A percentile compares a stretch with the other conserved stretches of the same genome.
Evolutionary conservation across 495 filamentous ascomycete species (phyloP).

Genomic region (Aspergillus coremiiformis): DNA sequence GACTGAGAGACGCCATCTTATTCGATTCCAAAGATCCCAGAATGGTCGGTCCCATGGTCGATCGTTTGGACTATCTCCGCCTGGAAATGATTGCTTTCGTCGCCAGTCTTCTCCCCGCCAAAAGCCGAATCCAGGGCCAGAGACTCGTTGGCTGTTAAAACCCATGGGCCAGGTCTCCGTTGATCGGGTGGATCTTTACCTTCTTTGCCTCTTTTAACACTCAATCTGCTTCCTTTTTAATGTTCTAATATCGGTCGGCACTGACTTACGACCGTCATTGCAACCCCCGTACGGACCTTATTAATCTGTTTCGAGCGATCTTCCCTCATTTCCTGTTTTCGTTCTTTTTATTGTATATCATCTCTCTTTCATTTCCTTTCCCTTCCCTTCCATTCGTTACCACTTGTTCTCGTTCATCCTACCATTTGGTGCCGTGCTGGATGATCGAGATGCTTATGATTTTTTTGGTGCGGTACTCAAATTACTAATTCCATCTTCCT

Average conservation of each 20-base stretch:
- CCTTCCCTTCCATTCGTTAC: background rate
- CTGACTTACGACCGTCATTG: background rate
- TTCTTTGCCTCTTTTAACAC: background rate
- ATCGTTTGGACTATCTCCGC: slow-evolving; percentile 10
- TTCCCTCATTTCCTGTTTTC: background rate
- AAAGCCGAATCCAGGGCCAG: slow-evolving; percentile 1
- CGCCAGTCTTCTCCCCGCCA: background rate
- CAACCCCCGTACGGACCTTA: slow-evolving; percentile 1
- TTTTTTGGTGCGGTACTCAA: slow-evolving; percentile 10
- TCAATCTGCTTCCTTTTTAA: background rate
- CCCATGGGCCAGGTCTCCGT: slow-evolving; percentile 3
- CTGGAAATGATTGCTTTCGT: slow-evolving; percentile 8
- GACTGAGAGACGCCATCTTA: background rate
- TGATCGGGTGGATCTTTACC: slow-evolving; percentile 8
- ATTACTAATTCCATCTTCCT: background rate
- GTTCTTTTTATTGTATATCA: slow-evolving; percentile 3
- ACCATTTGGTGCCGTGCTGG: slow-evolving; percentile 1
- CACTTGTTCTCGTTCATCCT: background rate
- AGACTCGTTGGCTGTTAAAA: background rate
- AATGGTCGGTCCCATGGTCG: slow-evolving; percentile 9
- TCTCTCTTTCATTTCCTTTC: background rate
- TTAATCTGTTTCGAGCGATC: slow-evolving; percentile 2
- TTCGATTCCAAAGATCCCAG: slow-evolving; percentile 6
- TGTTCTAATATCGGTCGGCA: background rate
- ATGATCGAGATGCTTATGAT: slow-evolving; percentile 17